Conservation (phyloP, 176 grass and related monocot species). For the Ampelocalamus luodianensis region DNA sequence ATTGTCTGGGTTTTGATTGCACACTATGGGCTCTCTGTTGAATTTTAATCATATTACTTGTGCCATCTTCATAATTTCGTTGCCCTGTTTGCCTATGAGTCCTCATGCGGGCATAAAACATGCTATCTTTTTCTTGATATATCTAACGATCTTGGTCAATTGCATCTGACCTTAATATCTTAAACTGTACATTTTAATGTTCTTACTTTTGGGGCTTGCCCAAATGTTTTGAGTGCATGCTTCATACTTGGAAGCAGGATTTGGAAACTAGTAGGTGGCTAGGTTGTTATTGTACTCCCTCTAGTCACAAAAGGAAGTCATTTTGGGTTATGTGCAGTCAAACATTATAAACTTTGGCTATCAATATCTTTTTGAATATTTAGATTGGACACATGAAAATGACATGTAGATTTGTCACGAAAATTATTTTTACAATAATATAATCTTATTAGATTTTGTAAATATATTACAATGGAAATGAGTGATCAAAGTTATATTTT, state of each 20-base stretch:
- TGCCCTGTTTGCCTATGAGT: not conserved
- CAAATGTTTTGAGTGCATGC: not conserved
- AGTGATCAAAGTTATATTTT: too few species aligned
- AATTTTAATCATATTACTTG: not conserved
- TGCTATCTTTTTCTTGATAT: slow-evolving; percentile 10
- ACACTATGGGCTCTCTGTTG: not conserved
- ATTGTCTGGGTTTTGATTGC: not conserved
- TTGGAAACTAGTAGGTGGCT: not conserved
- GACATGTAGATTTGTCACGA: too few species aligned
- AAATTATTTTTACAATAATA: too few species aligned
- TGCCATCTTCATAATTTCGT: not conserved
- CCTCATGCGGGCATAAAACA: not conserved
- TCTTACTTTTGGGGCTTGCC: not conserved
- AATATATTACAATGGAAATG: too few species aligned
- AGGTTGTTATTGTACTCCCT: not conserved
- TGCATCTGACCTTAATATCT: not conserved
- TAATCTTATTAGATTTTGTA: too few species aligned
- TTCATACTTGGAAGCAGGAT: not conserved
- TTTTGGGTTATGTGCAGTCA: too few species aligned
- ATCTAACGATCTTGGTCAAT: not conserved
- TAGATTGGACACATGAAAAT: too few species aligned
- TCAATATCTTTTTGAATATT: too few species aligned
- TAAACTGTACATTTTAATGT: not conserved
- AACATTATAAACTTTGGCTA: too few species aligned
- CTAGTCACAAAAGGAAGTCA: too few species aligned